Conservation (phyloP, 2,329 filamentous ascomycete genomes). For the Ascochyta koolunga region DNA sequence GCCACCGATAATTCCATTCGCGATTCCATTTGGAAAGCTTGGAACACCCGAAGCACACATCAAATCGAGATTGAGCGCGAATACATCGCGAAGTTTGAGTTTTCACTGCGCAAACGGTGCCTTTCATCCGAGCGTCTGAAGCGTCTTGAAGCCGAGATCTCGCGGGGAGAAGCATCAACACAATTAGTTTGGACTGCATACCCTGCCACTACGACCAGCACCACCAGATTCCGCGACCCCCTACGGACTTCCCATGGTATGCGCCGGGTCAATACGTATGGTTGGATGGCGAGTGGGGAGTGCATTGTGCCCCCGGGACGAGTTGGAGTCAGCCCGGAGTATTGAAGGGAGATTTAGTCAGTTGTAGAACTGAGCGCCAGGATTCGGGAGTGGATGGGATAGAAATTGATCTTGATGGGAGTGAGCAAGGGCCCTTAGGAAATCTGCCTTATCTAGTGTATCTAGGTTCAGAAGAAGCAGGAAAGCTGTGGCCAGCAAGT, state of each 20-base stretch:
- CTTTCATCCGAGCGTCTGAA: constrained; percentile 13
- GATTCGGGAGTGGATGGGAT: background rate
- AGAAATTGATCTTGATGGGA: background rate
- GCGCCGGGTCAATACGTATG: constrained; percentile 1
- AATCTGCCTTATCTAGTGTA: constrained; percentile 21
- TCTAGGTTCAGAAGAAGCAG: constrained; percentile 13
- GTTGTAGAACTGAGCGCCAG: too few species aligned
- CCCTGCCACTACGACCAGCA: constrained; percentile 27
- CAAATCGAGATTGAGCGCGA: constrained; percentile 27
- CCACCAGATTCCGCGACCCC: constrained; percentile 10
- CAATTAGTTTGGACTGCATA: constrained; percentile 27
- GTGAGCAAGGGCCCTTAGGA: constrained; percentile 4
- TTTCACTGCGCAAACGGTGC: constrained; percentile 22
- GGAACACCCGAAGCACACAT: constrained; percentile 10
- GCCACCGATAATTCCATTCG: constrained; percentile 2
- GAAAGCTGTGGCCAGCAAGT: constrained; percentile 8
- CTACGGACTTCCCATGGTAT: constrained; percentile 23
- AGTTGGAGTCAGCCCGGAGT: constrained; percentile 6
- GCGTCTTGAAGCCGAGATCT: constrained; percentile 18
- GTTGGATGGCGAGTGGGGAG: constrained; percentile 10
- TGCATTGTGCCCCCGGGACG: background rate
- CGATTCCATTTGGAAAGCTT: constrained; percentile 17
- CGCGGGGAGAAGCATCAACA: constrained; percentile 20
- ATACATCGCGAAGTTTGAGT: constrained; percentile 22
- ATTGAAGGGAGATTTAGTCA: constrained; percentile 1